Conservation (phyloP, 352 stramenopile species). For the Phytophthora quininea region DNA sequence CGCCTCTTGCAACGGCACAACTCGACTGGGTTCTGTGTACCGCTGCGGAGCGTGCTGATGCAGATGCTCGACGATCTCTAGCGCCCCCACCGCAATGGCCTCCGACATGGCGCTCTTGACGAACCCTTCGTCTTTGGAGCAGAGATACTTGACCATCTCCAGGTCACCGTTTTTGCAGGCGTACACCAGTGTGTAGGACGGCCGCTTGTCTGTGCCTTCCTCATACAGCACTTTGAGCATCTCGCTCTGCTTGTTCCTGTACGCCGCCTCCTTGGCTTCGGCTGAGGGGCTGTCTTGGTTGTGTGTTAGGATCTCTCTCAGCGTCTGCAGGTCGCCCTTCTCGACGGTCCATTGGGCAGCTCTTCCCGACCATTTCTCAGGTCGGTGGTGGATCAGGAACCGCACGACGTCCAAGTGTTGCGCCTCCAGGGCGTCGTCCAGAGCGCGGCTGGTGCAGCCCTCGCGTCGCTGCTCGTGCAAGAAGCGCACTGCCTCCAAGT, state of each 20-base stretch:
- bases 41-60: slow-evolving; percentile 45
- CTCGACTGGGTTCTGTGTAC: slow-evolving; percentile 51
- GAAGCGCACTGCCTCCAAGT: slow-evolving; percentile 53
- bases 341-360: slow-evolving; percentile 47
- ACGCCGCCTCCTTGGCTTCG: slow-evolving; percentile 57
- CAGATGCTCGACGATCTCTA: slow-evolving; percentile 60
- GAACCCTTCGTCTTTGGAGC: slow-evolving; percentile 49
- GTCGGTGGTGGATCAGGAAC: slow-evolving; percentile 54
- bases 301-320: slow-evolving; percentile 39
- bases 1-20: slow-evolving; percentile 49
- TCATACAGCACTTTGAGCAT: slow-evolving; percentile 70
- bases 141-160: slow-evolving; percentile 59
- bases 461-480: slow-evolving; percentile 53
- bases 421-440: slow-evolving; percentile 41
- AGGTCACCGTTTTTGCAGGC: slow-evolving; percentile 50
- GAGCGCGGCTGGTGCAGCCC: slow-evolving; percentile 44
- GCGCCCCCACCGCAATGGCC: slow-evolving; percentile 42
- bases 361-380: slow-evolving; percentile 48
- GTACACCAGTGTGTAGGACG: slow-evolving; percentile 50
- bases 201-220: slow-evolving; percentile 37
- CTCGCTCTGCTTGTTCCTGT: slow-evolving; percentile 41
- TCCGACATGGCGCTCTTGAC: slow-evolving; percentile 61
- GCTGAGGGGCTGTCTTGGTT: slow-evolving; percentile 40
- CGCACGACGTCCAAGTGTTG: slow-evolving; percentile 42
- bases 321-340: slow-evolving; percentile 34